These are phyloP conservation scores for Penicillium arizonense DNA, from an alignment of 495 filamentous ascomycete species.

Conservation along the genomic window DNA sequence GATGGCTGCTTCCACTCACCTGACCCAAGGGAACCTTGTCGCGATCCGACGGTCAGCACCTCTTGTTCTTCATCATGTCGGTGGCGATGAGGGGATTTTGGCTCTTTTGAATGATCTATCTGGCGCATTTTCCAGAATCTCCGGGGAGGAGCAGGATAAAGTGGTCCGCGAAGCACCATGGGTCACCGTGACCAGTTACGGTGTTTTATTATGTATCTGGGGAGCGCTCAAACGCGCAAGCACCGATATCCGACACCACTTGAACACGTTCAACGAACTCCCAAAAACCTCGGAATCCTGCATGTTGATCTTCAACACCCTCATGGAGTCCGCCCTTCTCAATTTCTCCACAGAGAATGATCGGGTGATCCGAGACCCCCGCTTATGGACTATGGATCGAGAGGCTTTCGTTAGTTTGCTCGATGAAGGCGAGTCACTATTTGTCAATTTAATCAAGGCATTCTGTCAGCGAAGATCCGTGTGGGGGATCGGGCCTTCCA, in stretches of 20 bases:
- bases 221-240: conserved; percentile 5
- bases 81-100: conserved; percentile 8
- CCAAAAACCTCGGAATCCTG: conserved; percentile 8
- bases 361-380: conserved; percentile 4
- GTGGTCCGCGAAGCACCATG: conserved; percentile 8
- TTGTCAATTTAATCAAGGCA: conserved; percentile 1
- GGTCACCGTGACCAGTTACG: conserved; percentile 9
- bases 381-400: conserved; percentile 8
- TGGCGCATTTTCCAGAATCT: conserved; percentile 3
- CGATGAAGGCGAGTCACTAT: conserved; percentile 5
- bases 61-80: conserved; percentile 4
- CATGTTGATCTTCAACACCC: conserved; percentile 11
- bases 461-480: conserved; percentile 2
- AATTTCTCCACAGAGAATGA: conserved; percentile 2
- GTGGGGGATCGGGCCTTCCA: conserved; percentile 11
- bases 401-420: conserved; percentile 8
- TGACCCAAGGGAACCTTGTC: conserved; percentile 8
- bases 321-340: conserved; percentile 6
- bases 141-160: conserved; percentile 6
- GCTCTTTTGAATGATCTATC: conserved; percentile 8
- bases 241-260: conserved; percentile 3
- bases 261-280: conserved; percentile 10
- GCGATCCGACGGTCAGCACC: conserved; percentile 9
- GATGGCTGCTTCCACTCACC: conserved; percentile 11
- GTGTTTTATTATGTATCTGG: conserved; percentile 7